Conservation (phyloP, 768 basidiomycete genomes). For the Mycena alexandri region DNA sequence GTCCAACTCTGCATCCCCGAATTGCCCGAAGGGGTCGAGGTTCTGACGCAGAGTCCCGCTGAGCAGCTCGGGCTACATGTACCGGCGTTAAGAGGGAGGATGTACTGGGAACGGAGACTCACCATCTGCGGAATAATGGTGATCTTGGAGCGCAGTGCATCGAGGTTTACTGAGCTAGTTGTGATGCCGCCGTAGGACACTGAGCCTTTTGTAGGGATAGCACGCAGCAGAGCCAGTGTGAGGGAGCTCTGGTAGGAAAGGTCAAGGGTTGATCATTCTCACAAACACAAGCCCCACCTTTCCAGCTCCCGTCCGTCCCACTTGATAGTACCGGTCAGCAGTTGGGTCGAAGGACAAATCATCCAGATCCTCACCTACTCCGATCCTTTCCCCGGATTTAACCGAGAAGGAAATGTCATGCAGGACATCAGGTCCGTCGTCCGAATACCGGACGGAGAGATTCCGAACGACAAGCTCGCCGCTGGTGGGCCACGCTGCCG, state of each 20-base stretch:
- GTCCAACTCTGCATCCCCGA: slow-evolving; percentile 54
- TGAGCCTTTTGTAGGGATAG: slow-evolving; percentile 48
- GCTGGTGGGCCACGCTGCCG: slow-evolving; percentile 75
- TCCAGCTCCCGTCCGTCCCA: slow-evolving; percentile 61
- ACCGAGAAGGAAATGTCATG: slow-evolving; percentile 65
- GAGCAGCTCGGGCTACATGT: slow-evolving; percentile 48
- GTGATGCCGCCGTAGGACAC: slow-evolving; percentile 59
- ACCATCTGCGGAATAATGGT: slow-evolving; percentile 56
- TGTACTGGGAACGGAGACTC: not conserved
- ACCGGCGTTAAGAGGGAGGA: not conserved
- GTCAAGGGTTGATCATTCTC: not conserved
- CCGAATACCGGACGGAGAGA: slow-evolving; percentile 69
- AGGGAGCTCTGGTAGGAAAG: slow-evolving; percentile 60
- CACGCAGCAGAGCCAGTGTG: slow-evolving; percentile 64
- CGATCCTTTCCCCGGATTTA: slow-evolving; percentile 67
- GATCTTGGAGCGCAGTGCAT: slow-evolving; percentile 57
- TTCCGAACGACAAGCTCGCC: slow-evolving; percentile 68
- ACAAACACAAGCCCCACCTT: slow-evolving; percentile 47
- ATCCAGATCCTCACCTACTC: slow-evolving; percentile 50
- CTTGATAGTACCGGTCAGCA: slow-evolving; percentile 37
- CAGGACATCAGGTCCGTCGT: slow-evolving; percentile 63
- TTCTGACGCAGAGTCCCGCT: slow-evolving; percentile 59
- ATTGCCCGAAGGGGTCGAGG: slow-evolving; percentile 60
- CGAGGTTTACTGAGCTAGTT: slow-evolving; percentile 55
- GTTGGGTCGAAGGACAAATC: not conserved